Base-by-base conservation (phyloP, 495 filamentous ascomycete species). In the Rhizodiscina lignyota region DNA sequence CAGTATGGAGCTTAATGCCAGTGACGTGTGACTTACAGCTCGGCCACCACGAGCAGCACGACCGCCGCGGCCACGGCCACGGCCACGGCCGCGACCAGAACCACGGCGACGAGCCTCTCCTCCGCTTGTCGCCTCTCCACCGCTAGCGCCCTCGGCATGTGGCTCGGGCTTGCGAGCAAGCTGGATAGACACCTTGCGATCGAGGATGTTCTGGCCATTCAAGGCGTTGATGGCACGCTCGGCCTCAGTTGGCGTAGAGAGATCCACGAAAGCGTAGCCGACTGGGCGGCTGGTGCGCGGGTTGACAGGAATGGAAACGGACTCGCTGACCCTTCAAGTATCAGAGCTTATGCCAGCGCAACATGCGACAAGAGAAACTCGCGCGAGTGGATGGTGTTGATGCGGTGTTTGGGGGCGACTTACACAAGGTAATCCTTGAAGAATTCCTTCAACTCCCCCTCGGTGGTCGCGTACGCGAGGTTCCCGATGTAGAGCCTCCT, bases 401-500 rank as follows among this genome's bases (percentile, higher is more conserved):
- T n/a, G n/a, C n/a, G n/a, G n/a, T n/a, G n/a, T n/a, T n/a, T 29
- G 30, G n/a, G 33, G 4, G 4, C 28, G 43, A 81, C 89, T 74
- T 74, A 99, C 91, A 99, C 79, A 63, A 83, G 77, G 76, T 86
- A 94, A 61, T 70, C 77, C 65, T 81, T 80, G 76, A 99, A 99
- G 72, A 99, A 99, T 38, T 85, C 83, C 67, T 86, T 93, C 68
- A 99, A 81, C 72, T 94, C 83, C 74, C 82, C 89, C 81, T 96
- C 89, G 54, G 85, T 91, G 70, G 89, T 96, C 74, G 89, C 85
- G 60, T 97, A 96, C 38, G 89, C 89, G 72, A 97, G 83, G 67
- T 97, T 97, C 61, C 89, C 89, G 67, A 96, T 96, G 66, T 97
- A 97, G 44, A 97, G 74, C 65, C 89, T 83, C 69, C 89, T 83